A percentile compares a stretch with the other conserved stretches of the same genome.
These are phyloP conservation scores for Dittrichia graveolens DNA, from an alignment of 129 eudicot genomes.

Conservation along the genomic window DNA sequence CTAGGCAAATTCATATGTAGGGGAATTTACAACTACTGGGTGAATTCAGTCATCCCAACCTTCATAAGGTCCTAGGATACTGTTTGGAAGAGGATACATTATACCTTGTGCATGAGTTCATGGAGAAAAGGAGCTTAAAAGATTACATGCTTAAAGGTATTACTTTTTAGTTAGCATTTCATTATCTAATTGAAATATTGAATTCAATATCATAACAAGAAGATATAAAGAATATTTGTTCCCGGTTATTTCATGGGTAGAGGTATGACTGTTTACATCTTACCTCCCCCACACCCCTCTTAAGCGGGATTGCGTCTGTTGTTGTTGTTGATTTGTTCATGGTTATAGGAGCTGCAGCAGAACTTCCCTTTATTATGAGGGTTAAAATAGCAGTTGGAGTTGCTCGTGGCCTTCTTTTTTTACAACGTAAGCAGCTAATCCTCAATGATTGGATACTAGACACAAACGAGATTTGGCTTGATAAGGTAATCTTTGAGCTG, in stretches of 20 bases:
- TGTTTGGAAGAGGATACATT: background rate
- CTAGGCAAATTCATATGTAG: background rate
- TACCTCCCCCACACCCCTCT: too few relatives aligned
- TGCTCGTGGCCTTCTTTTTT: slow-evolving; percentile 17
- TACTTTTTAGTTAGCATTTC: background rate
- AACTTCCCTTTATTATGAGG: slow-evolving; percentile 16
- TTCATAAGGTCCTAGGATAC: slow-evolving; percentile 15
- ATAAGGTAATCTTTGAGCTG: slow-evolving; percentile 15
- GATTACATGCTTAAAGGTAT: slow-evolving; percentile 14
- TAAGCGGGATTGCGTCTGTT: too few relatives aligned
- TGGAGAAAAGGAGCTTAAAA: slow-evolving; percentile 22
- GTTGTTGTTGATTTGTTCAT: background rate
- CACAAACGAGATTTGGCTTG: slow-evolving; percentile 19
- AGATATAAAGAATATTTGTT: background rate
- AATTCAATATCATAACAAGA: background rate
- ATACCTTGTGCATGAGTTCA: slow-evolving; percentile 18
- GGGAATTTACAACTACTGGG: slow-evolving; percentile 12
- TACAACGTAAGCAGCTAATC: slow-evolving; percentile 7
- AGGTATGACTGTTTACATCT: too few relatives aligned
- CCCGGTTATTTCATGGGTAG: too few relatives aligned
- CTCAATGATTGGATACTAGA: slow-evolving; percentile 18
- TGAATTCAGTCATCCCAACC: slow-evolving; percentile 23
- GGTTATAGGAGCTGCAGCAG: background rate
- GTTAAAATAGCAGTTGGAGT: slow-evolving; percentile 16
- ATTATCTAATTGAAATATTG: background rate